A percentile compares a stretch with the other conserved stretches of the same genome.
These are phyloP conservation scores for Pseudocercospora eumusae DNA, from an alignment of 2,329 filamentous ascomycete genomes.

Conservation along the genomic window DNA sequence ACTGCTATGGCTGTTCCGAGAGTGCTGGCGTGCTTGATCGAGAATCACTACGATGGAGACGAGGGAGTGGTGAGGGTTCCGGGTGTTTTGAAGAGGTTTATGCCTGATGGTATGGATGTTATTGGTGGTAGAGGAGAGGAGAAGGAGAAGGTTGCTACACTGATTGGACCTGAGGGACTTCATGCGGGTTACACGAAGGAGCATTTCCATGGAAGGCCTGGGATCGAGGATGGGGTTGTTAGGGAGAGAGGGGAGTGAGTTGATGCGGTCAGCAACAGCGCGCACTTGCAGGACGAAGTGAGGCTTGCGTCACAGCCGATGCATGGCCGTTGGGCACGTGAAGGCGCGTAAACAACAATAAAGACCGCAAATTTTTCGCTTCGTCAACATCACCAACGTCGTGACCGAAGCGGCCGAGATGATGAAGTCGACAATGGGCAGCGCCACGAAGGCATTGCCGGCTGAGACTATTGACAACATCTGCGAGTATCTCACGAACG, in stretches of 20 bases:
- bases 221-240: background rate
- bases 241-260: background rate
- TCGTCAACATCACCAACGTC: background rate
- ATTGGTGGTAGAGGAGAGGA: background rate
- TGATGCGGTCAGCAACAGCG: too few species aligned
- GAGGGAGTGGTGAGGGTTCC: constrained; percentile 71
- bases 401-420: background rate
- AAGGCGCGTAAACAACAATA: too few species aligned
- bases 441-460: background rate
- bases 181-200: constrained; percentile 1
- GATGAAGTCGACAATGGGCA: background rate
- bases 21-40: constrained; percentile 82
- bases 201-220: constrained; percentile 3
- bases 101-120: constrained; percentile 52
- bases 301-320: too few species aligned
- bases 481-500: background rate
- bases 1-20: constrained; percentile 90
- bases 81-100: constrained; percentile 76
- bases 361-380: too few species aligned
- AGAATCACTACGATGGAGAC: constrained; percentile 82
- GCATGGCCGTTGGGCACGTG: too few species aligned
- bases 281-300: too few species aligned
- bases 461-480: background rate
- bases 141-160: constrained; percentile 1
- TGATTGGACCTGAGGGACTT: background rate